phyloP scores from a whole-genome alignment of 139 green algal genomes.

The Chlorella sorokiniana region DNA sequence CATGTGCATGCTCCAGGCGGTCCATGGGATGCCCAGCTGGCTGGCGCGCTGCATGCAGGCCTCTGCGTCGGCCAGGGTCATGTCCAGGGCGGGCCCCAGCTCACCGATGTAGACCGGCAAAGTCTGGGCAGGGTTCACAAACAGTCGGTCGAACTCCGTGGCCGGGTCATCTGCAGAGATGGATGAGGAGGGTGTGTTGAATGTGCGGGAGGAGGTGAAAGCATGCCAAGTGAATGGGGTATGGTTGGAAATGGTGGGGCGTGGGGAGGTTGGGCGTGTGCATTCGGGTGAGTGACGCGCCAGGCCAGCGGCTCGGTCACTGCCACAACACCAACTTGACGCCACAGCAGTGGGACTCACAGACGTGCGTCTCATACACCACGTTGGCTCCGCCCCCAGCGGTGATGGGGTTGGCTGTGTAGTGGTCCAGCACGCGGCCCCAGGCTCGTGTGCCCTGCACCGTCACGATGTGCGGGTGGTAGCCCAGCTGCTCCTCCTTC shows the following conservation, averaged over 20 bases:
- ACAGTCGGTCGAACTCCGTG: not conserved
- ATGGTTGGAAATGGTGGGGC: not conserved
- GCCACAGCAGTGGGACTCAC: not conserved
- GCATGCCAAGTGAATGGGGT: not conserved
- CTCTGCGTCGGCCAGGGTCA: constrained; percentile 1
- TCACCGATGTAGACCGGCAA: constrained; percentile 12
- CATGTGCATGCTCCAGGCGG: constrained; percentile 15
- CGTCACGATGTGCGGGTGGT: not conserved
- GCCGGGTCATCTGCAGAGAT: not conserved
- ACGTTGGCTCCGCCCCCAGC: not conserved
- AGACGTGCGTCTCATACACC: constrained; percentile 16
- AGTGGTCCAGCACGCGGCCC: constrained; percentile 1
- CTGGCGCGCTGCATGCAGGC: not conserved
- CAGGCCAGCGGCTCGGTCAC: not conserved
- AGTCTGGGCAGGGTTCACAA: not conserved
- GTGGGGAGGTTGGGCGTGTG: too few species aligned
- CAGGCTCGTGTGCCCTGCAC: constrained; percentile 16
- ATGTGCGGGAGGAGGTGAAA: not conserved
- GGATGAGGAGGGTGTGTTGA: too few species aligned
- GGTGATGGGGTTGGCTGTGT: not conserved
- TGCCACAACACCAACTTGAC: not conserved
- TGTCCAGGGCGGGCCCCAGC: not conserved
- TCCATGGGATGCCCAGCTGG: not conserved
- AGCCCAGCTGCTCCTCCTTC: not conserved
- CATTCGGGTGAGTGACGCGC: too few species aligned